These are phyloP conservation scores for Umbelopsis sp. DNA, from an alignment of 371 early-diverging fungal species.

Conservation along the genomic window DNA sequence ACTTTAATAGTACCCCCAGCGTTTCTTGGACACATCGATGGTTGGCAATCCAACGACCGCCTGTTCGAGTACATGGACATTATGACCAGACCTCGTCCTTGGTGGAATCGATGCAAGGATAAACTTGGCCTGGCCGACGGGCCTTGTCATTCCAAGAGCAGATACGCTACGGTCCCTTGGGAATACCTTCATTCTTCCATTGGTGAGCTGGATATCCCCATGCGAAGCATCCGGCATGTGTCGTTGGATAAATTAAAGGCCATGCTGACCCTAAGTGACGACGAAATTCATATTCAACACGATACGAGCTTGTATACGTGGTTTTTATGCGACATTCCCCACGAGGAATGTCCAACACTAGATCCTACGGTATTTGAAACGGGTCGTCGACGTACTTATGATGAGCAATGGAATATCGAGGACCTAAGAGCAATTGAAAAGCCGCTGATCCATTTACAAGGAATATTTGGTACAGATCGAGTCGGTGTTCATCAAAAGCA, in stretches of 20 bases:
- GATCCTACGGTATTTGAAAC: not conserved
- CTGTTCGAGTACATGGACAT: constrained; percentile 29
- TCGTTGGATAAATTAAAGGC: not conserved
- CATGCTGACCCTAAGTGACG: not conserved
- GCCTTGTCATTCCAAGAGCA: not conserved
- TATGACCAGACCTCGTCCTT: not conserved
- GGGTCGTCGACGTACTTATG: not conserved
- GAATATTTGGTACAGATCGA: constrained; percentile 46
- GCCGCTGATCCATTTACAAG: constrained; percentile 40
- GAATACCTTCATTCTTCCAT: constrained; percentile 10
- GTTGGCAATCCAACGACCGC: constrained; percentile 58
- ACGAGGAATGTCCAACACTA: not conserved
- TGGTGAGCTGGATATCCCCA: not conserved
- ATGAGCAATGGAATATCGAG: not conserved
- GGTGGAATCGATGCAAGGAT: constrained; percentile 12
- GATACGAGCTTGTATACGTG: not conserved
- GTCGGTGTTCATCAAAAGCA: constrained; percentile 28
- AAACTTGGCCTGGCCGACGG: not conserved
- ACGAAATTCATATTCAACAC: not conserved
- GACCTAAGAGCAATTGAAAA: not conserved
- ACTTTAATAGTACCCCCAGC: constrained; percentile 64
- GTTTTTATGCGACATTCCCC: not conserved
- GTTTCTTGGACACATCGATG: constrained; percentile 41
- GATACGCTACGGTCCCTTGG: not conserved
- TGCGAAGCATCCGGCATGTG: not conserved